Conservation (phyloP, 345 rosid species). For the Populus tremula region DNA sequence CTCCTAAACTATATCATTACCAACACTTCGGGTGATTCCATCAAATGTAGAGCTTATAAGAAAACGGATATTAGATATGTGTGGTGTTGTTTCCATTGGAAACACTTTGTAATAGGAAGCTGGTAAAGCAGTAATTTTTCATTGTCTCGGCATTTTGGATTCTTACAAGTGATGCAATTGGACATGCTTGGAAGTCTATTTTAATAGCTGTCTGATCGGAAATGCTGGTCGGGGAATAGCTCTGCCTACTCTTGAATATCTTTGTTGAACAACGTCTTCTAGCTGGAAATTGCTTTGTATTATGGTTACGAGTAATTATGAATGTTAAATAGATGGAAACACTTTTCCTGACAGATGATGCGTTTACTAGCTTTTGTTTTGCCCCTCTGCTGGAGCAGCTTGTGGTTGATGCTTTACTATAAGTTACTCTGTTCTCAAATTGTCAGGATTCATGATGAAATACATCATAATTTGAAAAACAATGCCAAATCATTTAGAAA, state of each 20-base stretch:
- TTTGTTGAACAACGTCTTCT: neutral
- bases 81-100: neutral
- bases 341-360: neutral
- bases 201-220: neutral
- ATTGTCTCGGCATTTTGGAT: neutral
- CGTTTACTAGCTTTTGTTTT: neutral
- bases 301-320: too few relatives aligned
- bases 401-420: neutral
- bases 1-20: too few relatives aligned
- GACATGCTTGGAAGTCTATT: neutral
- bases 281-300: neutral
- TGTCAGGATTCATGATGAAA: neutral
- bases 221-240: neutral
- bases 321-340: neutral
- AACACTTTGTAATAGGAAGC: neutral
- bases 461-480: neutral
- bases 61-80: neutral
- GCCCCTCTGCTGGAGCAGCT: neutral
- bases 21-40: neutral
- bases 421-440: neutral
- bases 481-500: neutral
- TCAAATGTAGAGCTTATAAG: neutral
- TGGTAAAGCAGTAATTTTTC: neutral
- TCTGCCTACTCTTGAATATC: neutral
- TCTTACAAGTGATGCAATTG: neutral